Evolutionary conservation across 78 protist genomes (phyloP), one percentile per base, ranked within the genome.

Genomic region (Dictyostelium citrinum): DNA sequence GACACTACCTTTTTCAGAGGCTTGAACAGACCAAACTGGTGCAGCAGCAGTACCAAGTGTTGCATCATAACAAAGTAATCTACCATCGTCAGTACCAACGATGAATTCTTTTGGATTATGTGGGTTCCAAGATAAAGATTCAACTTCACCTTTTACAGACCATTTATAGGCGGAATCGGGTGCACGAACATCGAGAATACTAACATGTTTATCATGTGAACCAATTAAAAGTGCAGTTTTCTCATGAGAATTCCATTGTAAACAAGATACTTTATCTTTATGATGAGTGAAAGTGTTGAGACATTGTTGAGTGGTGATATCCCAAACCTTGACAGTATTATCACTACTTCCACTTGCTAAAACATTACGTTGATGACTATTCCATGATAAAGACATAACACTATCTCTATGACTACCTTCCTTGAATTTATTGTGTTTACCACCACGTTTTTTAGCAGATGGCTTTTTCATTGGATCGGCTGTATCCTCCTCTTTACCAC

Each of bases 281-380:
- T 97, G 98, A 71, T 96, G 96, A 10, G 46, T 33, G 46, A 95
- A 70, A 5, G 98, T 96, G 37, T 31, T 82, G 12, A 96, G 11
- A 64, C 93, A 94, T 29, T 20, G 14, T 37, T 37, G 64, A 22
- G 51, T 83, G 24, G 72, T 14, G 16, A 98, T 33, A 55, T 98
- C 99, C 99, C 99, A 98, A 43, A 96, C 77, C 49, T 96, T 96
- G 22, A 97, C 90, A 2, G 96, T 97, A 10, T 14, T 33, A 77
- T 98, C 99, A 1, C 97, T 90, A 0, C 96, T 67, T 39, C 98
- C 98, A 75, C 93, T 77, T 35, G 98, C 97, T 20, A 98, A 86
- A 24, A 96, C 60, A 45, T 96, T 96, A 31, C 97, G 84, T 83
- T 84, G 85, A 81, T 68, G 83, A 22, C 68, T 45, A 61, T 94